Evolutionary conservation across 768 basidiomycete species (phyloP).

Genomic region (Tricholoma hemisulphureum): DNA sequence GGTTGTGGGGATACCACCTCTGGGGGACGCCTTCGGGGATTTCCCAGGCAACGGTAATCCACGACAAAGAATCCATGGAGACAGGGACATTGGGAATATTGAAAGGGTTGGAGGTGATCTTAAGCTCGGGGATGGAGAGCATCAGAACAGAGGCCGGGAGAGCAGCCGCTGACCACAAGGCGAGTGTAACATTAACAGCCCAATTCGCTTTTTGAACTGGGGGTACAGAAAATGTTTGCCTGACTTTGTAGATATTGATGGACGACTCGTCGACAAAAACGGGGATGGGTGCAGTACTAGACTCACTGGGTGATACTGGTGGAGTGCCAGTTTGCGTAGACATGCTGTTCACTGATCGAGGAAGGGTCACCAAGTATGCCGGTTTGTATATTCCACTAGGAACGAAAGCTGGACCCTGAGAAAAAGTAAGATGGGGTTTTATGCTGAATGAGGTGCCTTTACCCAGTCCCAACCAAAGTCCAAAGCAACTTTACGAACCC

Average conservation of each 20-base stretch:
- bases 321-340: conserved; percentile 19
- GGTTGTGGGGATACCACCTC: conserved; percentile 56
- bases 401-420: conserved; percentile 58
- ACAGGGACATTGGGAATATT: conserved; percentile 19
- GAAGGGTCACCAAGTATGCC: conserved; percentile 48
- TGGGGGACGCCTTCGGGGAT: conserved; percentile 45
- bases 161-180: conserved; percentile 40
- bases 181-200: conserved; percentile 55
- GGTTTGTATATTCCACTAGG: conserved; percentile 56
- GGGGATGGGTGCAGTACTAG: conserved; percentile 48
- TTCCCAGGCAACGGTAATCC: conserved; percentile 43
- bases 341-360: conserved; percentile 16
- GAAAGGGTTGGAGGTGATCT: conserved; percentile 37
- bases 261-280: conserved; percentile 52
- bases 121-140: conserved; percentile 48
- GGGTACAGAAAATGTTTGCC: conserved; percentile 43
- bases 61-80: conserved; percentile 31
- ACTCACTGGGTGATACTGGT: conserved; percentile 34
- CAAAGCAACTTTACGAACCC: conserved; percentile 48
- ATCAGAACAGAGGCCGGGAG: conserved; percentile 36
- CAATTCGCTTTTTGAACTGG: conserved; percentile 51
- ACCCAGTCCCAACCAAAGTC: conserved; percentile 70
- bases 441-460: not conserved
- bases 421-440: not conserved
- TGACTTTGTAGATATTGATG: conserved; percentile 56